Conservation (phyloP, 78 protist species). For the Protostelium mycophagum region DNA sequence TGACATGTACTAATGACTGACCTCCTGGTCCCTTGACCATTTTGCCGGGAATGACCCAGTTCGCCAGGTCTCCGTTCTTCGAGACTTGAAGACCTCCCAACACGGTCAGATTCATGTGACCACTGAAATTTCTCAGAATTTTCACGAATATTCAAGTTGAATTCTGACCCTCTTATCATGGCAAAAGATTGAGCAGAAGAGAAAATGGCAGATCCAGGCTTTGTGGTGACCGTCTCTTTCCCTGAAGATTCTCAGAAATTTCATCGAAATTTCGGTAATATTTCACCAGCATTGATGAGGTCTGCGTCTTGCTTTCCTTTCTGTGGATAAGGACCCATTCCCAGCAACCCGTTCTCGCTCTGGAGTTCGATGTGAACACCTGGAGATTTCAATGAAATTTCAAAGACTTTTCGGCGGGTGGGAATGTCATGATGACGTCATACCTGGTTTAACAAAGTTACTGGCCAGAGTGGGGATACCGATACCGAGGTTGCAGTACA, state of each 20-base stretch:
- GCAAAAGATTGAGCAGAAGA: constrained; percentile 83
- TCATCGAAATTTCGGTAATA: too few species aligned
- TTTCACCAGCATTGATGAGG: constrained; percentile 90
- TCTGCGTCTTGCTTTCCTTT: constrained; percentile 84
- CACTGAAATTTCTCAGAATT: constrained; percentile 15
- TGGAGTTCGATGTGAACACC: constrained; percentile 75
- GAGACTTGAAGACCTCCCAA: constrained; percentile 95
- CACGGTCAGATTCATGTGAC: constrained; percentile 85
- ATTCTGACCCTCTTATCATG: constrained; percentile 90
- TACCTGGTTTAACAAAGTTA: constrained; percentile 73
- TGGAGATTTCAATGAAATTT: constrained; percentile 14
- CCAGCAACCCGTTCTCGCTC: constrained; percentile 92
- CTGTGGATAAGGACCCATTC: constrained; percentile 90
- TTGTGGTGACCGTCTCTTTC: constrained; percentile 89
- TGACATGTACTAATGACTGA: too few species aligned
- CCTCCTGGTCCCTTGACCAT: constrained; percentile 98
- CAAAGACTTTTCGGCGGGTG: neutral
- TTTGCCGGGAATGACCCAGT: constrained; percentile 96
- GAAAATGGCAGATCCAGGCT: constrained; percentile 88
- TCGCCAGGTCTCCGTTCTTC: constrained; percentile 91
- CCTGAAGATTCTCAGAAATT: too few species aligned
- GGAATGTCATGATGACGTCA: neutral
- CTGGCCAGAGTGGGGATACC: constrained; percentile 95
- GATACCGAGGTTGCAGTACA: constrained; percentile 92
- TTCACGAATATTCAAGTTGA: constrained; percentile 23